Base-by-base conservation (phyloP, 2,329 filamentous ascomycete species). In the Aspergillus intermedius region DNA sequence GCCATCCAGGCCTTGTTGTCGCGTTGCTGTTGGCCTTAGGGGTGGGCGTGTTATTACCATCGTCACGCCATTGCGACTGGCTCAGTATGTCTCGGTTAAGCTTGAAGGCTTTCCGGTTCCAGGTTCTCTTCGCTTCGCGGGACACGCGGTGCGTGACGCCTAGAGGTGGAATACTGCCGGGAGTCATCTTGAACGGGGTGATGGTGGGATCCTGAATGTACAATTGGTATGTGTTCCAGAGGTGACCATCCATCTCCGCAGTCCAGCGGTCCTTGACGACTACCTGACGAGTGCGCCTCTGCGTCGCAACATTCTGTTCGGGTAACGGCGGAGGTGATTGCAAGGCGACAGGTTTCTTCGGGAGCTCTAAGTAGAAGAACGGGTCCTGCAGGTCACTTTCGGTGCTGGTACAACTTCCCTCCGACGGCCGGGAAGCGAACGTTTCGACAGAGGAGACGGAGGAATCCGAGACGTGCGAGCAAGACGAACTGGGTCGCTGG, bases 111-210 rank as follows among this genome's bases (percentile, higher is more conserved):
- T 71, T 68, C 41, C 71, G 72, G 55, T 76, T 74, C 82, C 82
- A 85, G 3, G 76, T 81, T 59, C 75, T 77, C 60, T 77, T 79
- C 28, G 82, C 82, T 62, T 80, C 76, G 44, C 80, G 74, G 4
- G 81, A 79, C 32, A 85, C 81, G 49, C 80, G 77, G 57, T 81
- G 76, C 54, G 81, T 84, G 22, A 84, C 79, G 15, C 82, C 82
- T 45, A 84, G 75, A 9, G 82, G 82, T 34, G 82, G 82, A 30
- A 79, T 74, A 40, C 78, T 81, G 44, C 82, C 81, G 2, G 81
- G 82, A 1, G 83, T 74, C 68, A 80, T 82, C 60, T 84, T 84
- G 73, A 84, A 84, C 0, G 82, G 82, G 1, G 82, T 85, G 43
- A 84, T 76, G 3, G 78, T 81, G 17, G 82, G 82, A 62, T 84